Conservation (phyloP, 768 basidiomycete species). For the Crepidotus variabilis region DNA sequence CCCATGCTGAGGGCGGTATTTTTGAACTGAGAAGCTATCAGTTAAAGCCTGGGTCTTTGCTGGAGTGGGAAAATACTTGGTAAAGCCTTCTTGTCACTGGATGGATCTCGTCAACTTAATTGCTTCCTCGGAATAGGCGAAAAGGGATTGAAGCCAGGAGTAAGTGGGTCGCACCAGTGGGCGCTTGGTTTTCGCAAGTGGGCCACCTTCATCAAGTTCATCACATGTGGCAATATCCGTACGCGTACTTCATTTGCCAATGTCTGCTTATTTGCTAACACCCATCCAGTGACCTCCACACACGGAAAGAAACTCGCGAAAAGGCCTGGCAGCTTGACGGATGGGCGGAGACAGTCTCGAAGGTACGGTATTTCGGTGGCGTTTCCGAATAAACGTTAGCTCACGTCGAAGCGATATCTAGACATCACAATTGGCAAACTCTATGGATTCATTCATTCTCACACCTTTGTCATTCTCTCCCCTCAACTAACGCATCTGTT, state of each 20-base stretch:
- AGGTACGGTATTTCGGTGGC: constrained; percentile 45
- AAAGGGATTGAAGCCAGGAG: constrained; percentile 91
- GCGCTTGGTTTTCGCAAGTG: constrained; percentile 90
- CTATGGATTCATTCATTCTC: constrained; percentile 87
- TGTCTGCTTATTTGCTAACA: constrained; percentile 8
- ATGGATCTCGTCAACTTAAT: constrained; percentile 6
- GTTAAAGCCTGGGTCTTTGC: constrained; percentile 80
- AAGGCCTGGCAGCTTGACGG: constrained; percentile 93
- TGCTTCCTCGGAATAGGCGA: constrained; percentile 51
- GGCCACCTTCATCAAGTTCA: constrained; percentile 86
- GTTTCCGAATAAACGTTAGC: constrained; percentile 1
- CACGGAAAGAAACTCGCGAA: constrained; percentile 80
- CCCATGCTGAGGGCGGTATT: constrained; percentile 81
- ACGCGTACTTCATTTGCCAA: constrained; percentile 24
- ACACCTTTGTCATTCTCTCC: constrained; percentile 80
- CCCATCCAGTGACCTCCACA: constrained; percentile 59
- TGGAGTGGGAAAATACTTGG: constrained; percentile 97
- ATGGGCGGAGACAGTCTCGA: constrained; percentile 92
- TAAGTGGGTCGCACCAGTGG: constrained; percentile 80
- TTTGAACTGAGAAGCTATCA: constrained; percentile 92
- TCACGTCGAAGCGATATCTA: constrained; percentile 27
- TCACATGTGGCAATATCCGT: constrained; percentile 98
- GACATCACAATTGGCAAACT: constrained; percentile 84
- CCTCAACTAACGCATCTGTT: constrained; percentile 50
- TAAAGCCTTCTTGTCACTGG: constrained; percentile 25